phyloP scores from a whole-genome alignment of 176 grass and related monocot species.

The Saccharum officinarum region DNA sequence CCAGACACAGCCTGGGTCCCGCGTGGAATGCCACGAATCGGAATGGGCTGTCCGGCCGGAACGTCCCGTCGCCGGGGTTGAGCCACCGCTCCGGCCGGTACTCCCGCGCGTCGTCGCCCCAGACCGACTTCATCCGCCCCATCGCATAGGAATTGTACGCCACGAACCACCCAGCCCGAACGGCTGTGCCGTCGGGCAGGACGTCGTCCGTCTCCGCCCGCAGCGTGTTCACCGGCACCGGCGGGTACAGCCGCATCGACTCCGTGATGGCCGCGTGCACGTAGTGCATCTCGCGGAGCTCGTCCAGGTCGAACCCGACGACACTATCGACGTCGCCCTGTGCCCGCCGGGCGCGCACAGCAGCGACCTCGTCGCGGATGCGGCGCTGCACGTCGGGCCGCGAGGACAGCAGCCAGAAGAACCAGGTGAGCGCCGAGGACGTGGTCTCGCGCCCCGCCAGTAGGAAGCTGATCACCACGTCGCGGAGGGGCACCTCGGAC shows the following conservation, averaged over 20 bases:
- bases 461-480: conserved; percentile 76
- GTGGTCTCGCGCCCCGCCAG: conserved; percentile 73
- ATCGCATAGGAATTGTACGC: conserved; percentile 60
- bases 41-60: conserved; percentile 65
- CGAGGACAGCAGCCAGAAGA: conserved; percentile 82
- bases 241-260: conserved; percentile 75
- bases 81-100: conserved; percentile 74
- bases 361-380: conserved; percentile 62
- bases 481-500: conserved; percentile 62
- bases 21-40: conserved; percentile 62
- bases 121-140: conserved; percentile 56
- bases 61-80: conserved; percentile 34
- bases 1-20: conserved; percentile 67
- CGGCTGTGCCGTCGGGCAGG: conserved; percentile 68
- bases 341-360: conserved; percentile 17
- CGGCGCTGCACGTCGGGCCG: conserved; percentile 49
- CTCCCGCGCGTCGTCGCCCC: conserved; percentile 52
- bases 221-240: conserved; percentile 46
- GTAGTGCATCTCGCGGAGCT: conserved; percentile 82
- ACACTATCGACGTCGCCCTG: neutral
- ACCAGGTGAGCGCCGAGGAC: conserved; percentile 70
- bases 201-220: conserved; percentile 44
- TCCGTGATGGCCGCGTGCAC: conserved; percentile 75
- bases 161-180: conserved; percentile 49
- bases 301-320: conserved; percentile 52